Evolutionary conservation across 176 grass and related monocot species (phyloP), one percentile per base, ranked within the genome.

Genomic region (Echinochloa phyllopogon): DNA sequence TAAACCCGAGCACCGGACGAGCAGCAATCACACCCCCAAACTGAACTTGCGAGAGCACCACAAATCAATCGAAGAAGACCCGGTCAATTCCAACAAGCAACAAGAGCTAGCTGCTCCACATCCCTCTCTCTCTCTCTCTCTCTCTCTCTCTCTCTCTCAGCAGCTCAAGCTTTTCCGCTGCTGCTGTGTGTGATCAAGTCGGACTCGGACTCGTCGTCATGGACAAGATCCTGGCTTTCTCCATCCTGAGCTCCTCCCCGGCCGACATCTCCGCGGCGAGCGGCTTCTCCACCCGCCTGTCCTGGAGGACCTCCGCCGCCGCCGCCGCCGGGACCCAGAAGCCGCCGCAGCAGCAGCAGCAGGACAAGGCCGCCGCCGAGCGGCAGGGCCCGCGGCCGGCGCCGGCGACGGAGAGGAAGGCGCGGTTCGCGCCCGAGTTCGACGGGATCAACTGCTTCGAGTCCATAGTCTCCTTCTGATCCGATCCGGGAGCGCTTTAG

Each of bases 191-290:
- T 42, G 33, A 66, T 17, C 53, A 1, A 33, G 29, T 33, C 29
- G 29, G 29, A 52, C 6, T 33, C 29, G 29, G 29, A 52, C 6
- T 65, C 6, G 27, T 33, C 29, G 4, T 55, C 84, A 93, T 93
- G 91, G 88, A 90, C 71, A 90, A 90, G 91, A 84, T 88, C 41
- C 80, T 93, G 33, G 91, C 88, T 6, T 90, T 93, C 85, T 93
- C 91, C 6, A 93, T 93, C 85, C 82, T 93, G 6, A 93, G 88
- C 85, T 90, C 91, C 0, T 87, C 91, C 42, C 88, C 85, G 21
- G 76, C 85, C 1, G 88, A 93, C 14, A 58, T 93, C 91, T 40
- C 75, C 0, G 78, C 48, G 0, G 7, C 25, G 6, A 56, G 65
- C 18, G 23, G 67, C 21, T 39, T 38, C 74, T 36, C 65, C 36